Conservation (phyloP, 2,329 filamentous ascomycete genomes). For the Penicillium polonicum region DNA sequence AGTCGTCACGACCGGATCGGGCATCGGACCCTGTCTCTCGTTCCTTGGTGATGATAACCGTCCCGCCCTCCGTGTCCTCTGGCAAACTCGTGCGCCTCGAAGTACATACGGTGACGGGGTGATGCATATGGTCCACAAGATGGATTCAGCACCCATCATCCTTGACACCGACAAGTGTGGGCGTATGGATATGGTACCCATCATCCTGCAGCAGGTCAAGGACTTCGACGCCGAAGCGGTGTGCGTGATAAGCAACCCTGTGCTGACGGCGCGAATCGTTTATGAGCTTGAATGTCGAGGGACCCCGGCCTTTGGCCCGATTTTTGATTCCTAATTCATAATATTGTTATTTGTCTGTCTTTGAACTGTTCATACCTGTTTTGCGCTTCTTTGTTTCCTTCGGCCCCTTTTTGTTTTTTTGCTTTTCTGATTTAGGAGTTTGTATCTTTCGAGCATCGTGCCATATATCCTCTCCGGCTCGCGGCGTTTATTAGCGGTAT, state of each 20-base stretch:
- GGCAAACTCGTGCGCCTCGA: conserved; percentile 63
- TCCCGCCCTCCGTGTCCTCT: conserved; percentile 59
- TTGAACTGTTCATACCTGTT: background rate
- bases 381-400: background rate
- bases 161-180: conserved; percentile 63
- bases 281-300: conserved; percentile 66
- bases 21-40: conserved; percentile 68
- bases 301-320: conserved; percentile 68
- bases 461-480: background rate
- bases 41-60: conserved; percentile 53
- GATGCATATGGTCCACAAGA: conserved; percentile 54
- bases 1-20: conserved; percentile 69
- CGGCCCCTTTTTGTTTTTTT: background rate
- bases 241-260: conserved; percentile 70
- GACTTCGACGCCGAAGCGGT: conserved; percentile 62
- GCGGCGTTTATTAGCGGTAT: background rate
- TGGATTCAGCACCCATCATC: conserved; percentile 64
- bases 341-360: conserved; percentile 5
- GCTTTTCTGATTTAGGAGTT: background rate
- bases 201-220: conserved; percentile 53
- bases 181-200: conserved; percentile 60
- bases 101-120: conserved; percentile 62
- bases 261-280: conserved; percentile 66
- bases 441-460: background rate
- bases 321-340: conserved; percentile 62